These are phyloP conservation scores for Pichia paraexigua DNA, from an alignment of 805 yeast species.

Conservation along the genomic window DNA sequence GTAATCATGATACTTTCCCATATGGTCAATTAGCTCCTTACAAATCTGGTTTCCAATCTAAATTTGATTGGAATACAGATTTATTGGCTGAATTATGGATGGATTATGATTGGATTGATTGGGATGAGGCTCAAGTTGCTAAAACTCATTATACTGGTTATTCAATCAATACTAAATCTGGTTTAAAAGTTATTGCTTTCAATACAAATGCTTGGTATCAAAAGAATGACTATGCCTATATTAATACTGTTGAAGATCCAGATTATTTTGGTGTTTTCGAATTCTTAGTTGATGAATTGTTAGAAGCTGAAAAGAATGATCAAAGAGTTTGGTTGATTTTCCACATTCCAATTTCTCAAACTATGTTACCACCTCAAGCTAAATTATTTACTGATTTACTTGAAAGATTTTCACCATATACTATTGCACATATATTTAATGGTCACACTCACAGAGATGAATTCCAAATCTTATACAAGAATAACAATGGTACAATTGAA, in stretches of 20 bases:
- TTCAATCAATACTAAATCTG: conserved; percentile 45
- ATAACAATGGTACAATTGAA: conserved; percentile 30
- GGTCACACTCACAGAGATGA: conserved; percentile 71
- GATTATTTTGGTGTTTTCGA: conserved; percentile 58
- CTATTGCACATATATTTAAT: conserved; percentile 60
- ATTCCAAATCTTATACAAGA: conserved; percentile 47
- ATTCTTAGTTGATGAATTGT: conserved; percentile 53
- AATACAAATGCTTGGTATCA: conserved; percentile 65
- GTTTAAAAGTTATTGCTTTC: conserved; percentile 52
- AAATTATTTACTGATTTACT: conserved; percentile 47
- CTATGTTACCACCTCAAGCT: conserved; percentile 55
- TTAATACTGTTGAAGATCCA: conserved; percentile 39
- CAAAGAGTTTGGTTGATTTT: conserved; percentile 70
- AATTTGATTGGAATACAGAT: conserved; percentile 41
- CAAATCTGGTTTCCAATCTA: conserved; percentile 33
- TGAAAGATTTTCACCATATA: conserved; percentile 59
- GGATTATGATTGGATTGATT: conserved; percentile 38
- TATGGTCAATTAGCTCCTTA: conserved; percentile 60
- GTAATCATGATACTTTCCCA: conserved; percentile 70
- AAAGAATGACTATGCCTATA: conserved; percentile 50
- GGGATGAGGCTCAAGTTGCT: conserved; percentile 27
- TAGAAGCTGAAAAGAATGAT: conserved; percentile 47
- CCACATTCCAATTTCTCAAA: conserved; percentile 57
- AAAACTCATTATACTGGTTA: conserved; percentile 54
- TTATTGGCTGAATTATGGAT: conserved; percentile 42